Base-by-base conservation (phyloP, 345 rosid species). In the Camelina laxa region DNA sequence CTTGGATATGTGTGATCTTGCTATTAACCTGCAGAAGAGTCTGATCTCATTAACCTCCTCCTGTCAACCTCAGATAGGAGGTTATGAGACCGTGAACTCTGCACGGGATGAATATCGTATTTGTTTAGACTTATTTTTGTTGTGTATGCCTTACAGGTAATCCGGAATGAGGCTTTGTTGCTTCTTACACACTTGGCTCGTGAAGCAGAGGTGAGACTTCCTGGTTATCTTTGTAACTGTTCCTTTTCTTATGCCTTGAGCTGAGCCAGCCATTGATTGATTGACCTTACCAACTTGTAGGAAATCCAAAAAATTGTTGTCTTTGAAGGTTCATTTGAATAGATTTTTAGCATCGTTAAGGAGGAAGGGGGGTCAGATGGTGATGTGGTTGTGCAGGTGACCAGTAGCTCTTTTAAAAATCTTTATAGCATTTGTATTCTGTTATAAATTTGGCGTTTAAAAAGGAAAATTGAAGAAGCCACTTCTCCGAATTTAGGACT, bases 301-400 rank as follows among this genome's bases (percentile, higher is more conserved):
- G 98, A 92, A 80, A 95, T 95, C 78, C 98, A 95, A 89, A 95
- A 95, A 88, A 95, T 95, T 69, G 84, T 95, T 27, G 99, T 95
- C 79, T 95, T 95, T 60, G 98, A 95, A 89, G 98, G 98, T 73
- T 97, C 96, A 60, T 92, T 90, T 75, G 99, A 95, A 84, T 92
- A 95, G 70, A 87, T 88, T 9, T 95, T 95, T 82, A 87, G 98
- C 79, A 95, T 95, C 69, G 85, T 95, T 24, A 90, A 80, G 76
- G 98, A 95, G 80, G 99, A 95, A 84, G 99, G 99, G 24, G 98
- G 91, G 17, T 86, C 99, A 48, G 99, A 95, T 58, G 99, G 99
- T 41, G 99, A 96, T 78, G 96, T 95, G 54, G 98, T 95, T 69
- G 99, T 95, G 80, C 99, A 95, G 98, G 99, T 95, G 73, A 82